Base-by-base conservation (phyloP, 306 rosid species). In the Lathyrus oleraceus region DNA sequence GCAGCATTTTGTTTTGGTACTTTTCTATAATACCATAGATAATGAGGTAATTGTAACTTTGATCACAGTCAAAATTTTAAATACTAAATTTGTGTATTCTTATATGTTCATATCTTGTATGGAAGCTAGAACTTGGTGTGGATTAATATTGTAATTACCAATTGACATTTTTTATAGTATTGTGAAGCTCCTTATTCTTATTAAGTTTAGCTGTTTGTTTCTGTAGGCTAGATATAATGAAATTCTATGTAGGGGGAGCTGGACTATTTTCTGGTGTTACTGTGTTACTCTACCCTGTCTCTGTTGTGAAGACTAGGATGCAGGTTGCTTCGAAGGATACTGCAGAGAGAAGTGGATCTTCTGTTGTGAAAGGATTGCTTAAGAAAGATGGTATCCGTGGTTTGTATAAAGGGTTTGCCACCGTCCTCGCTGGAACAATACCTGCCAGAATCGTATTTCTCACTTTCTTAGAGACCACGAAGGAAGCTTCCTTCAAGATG, bases 201-300 rank as follows among this genome's bases (percentile, higher is more conserved):
- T 38, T 32, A 20, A 40, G 61, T 81, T 66, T 21, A 61, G 20
- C 59, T 56, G 47, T 69, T 60, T 39, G 8, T 36, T 59, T 70
- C 45, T 85, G 84, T 88, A 93, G 98, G 96, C 82, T 93, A 73
- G 96, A 93, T 76, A 86, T 90, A 74, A 77, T 80, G 14, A 93
- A 93, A 74, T 88, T 93, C 77, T 93, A 82, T 81, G 96, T 83
- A 5, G 82, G 88, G 10, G 98, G 97, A 74, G 91, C 93, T 61
- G 97, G 96, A 28, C 88, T 93, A 73, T 93, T 88, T 61, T 88
- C 98, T 2, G 96, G 98, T 74, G 78, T 90, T 53, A 90, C 98
- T 8, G 80, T 87, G 71, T 93, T 87, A 17, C 88, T 93, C 67
- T 88, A 93, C 79, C 98, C 98, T 4, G 86, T 90, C 45, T 88